These are phyloP conservation scores for Elongisporangium prolatum DNA, from an alignment of 352 stramenopile genomes.

Conservation along the genomic window DNA sequence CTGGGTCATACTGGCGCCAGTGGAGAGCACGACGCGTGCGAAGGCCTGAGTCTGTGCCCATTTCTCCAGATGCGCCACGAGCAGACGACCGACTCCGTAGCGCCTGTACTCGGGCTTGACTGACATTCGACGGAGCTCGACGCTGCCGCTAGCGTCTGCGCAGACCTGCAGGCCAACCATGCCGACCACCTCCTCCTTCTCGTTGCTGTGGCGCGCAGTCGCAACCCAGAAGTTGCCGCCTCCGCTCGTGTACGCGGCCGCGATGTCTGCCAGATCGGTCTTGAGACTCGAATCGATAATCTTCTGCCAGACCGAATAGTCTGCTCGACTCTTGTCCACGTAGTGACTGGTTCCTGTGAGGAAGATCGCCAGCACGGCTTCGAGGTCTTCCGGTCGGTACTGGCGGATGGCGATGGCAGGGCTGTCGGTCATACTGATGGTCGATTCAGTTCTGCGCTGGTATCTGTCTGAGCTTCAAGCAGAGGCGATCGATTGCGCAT, in stretches of 20 bases:
- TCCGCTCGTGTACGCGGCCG: constrained; percentile 24
- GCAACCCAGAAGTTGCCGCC: constrained; percentile 52
- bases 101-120: constrained; percentile 18
- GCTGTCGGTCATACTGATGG: neutral
- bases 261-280: constrained; percentile 29
- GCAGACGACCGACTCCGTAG: constrained; percentile 19
- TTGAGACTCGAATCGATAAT: constrained; percentile 20
- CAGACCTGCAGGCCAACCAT: constrained; percentile 25
- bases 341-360: constrained; percentile 9
- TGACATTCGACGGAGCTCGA: constrained; percentile 24
- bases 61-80: constrained; percentile 16
- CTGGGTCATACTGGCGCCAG: constrained; percentile 16
- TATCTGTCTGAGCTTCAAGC: neutral
- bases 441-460: neutral
- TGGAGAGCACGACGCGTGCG: constrained; percentile 19
- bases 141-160: constrained; percentile 3
- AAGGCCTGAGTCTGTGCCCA: constrained; percentile 19
- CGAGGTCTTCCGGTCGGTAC: constrained; percentile 10
- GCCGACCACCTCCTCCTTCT: constrained; percentile 15
- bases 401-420: constrained; percentile 10
- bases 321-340: constrained; percentile 1
- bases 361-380: constrained; percentile 15
- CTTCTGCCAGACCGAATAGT: constrained; percentile 9
- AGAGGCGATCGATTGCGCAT: neutral
- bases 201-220: constrained; percentile 5